These are phyloP conservation scores for Nakazawaea ernobii DNA, from an alignment of 805 yeast species.

Conservation along the genomic window DNA sequence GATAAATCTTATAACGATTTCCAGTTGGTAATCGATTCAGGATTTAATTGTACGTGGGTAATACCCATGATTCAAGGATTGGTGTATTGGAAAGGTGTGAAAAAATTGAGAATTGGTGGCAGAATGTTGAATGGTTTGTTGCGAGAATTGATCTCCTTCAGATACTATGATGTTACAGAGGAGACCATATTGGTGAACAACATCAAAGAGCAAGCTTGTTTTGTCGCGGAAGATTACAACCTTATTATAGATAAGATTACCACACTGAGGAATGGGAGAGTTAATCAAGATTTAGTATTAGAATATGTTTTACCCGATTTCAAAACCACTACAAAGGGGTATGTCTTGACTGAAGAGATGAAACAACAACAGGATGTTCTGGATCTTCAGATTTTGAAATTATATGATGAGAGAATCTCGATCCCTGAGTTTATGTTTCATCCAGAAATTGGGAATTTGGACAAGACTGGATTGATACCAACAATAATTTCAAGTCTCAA, in stretches of 20 bases:
- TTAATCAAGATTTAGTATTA: slow-evolving; percentile 29
- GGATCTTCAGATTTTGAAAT: slow-evolving; percentile 58
- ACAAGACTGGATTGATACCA: slow-evolving; percentile 72
- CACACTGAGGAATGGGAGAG: slow-evolving; percentile 16
- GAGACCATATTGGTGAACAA: slow-evolving; percentile 81
- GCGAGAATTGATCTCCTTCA: slow-evolving; percentile 77
- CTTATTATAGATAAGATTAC: neutral
- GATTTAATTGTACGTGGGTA: slow-evolving; percentile 82
- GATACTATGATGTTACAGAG: slow-evolving; percentile 91
- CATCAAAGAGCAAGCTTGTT: slow-evolving; percentile 75
- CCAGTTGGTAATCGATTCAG: slow-evolving; percentile 79
- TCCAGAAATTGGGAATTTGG: slow-evolving; percentile 75
- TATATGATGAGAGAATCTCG: slow-evolving; percentile 82
- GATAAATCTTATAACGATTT: slow-evolving; percentile 43
- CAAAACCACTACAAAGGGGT: slow-evolving; percentile 74
- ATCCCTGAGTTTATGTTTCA: slow-evolving; percentile 84
- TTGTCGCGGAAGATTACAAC: slow-evolving; percentile 56
- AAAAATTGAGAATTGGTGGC: slow-evolving; percentile 83
- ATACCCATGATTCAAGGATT: slow-evolving; percentile 78
- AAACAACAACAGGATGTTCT: slow-evolving; percentile 24
- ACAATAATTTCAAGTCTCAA: slow-evolving; percentile 63
- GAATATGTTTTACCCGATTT: slow-evolving; percentile 87
- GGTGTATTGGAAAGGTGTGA: slow-evolving; percentile 70
- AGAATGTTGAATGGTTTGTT: slow-evolving; percentile 74
- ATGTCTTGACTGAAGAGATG: slow-evolving; percentile 35